Evolutionary conservation across 257 asterid genomes (phyloP).

Genomic region (Solanum sejunctum): DNA sequence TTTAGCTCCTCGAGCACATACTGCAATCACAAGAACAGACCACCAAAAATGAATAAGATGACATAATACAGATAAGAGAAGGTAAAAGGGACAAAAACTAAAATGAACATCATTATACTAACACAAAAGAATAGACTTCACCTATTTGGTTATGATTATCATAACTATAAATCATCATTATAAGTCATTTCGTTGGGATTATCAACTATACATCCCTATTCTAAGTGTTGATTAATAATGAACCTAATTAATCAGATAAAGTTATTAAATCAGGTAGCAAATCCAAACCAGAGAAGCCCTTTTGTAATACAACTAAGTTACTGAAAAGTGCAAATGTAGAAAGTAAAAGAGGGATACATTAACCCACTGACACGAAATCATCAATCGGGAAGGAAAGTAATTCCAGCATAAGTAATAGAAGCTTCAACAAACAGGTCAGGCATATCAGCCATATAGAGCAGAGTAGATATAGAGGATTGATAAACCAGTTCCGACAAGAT

Average conservation of each 20-base stretch:
- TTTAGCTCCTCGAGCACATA: conserved; percentile 92
- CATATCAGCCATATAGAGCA: not conserved
- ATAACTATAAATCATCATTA: not conserved
- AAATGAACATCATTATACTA: not conserved
- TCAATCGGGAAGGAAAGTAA: not conserved
- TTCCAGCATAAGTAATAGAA: not conserved
- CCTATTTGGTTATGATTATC: not conserved
- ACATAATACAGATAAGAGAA: not conserved
- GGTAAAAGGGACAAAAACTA: not conserved
- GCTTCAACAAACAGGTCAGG: not conserved
- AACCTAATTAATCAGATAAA: not conserved
- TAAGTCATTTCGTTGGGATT: not conserved
- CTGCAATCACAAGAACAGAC: conserved; percentile 5
- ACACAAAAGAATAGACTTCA: not conserved
- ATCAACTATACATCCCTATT: not conserved
- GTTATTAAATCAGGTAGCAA: not conserved
- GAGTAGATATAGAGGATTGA: not conserved
- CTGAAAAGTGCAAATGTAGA: not conserved
- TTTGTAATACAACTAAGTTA: not conserved
- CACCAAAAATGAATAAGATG: not conserved
- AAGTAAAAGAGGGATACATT: not conserved
- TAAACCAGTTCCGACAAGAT: not conserved
- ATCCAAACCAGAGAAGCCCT: not conserved
- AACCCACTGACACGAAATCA: not conserved
- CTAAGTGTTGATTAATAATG: not conserved